Evolutionary conservation across 495 filamentous ascomycete species (phyloP).

Genomic region (Penicillium psychrofluorescens): DNA sequence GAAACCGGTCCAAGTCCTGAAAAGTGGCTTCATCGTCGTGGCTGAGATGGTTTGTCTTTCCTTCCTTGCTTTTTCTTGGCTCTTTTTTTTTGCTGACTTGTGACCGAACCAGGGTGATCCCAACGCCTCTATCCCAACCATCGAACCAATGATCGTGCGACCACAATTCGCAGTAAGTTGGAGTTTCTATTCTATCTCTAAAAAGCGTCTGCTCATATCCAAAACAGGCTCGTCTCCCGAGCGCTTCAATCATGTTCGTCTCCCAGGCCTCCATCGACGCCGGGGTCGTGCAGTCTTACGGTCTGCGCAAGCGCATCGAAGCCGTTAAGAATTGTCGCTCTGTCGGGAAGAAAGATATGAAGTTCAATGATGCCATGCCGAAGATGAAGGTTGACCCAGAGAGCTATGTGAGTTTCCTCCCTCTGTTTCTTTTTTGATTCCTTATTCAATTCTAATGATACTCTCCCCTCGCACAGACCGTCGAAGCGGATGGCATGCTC

Average conservation of each 20-base stretch:
- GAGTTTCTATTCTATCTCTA: neutral
- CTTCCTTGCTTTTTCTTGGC: neutral
- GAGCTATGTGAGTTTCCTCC: constrained; percentile 52
- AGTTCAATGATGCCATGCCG: constrained; percentile 81
- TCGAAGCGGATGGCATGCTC: constrained; percentile 77
- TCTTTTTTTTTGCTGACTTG: constrained; percentile 4
- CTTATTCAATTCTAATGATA: neutral
- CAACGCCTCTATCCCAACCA: constrained; percentile 85
- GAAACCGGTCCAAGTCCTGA: constrained; percentile 77
- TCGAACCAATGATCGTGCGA: constrained; percentile 79
- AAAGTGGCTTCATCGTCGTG: constrained; percentile 82
- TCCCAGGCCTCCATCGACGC: constrained; percentile 60
- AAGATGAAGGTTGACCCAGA: constrained; percentile 94
- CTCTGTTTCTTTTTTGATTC: neutral
- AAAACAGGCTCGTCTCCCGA: constrained; percentile 52
- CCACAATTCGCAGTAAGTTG: constrained; percentile 75
- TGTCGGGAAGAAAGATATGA: constrained; percentile 89
- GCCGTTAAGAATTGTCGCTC: constrained; percentile 71
- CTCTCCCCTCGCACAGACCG: constrained; percentile 28
- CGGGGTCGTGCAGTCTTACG: constrained; percentile 62
- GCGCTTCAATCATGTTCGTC: constrained; percentile 75
- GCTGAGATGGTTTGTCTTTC: constrained; percentile 66
- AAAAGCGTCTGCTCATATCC: neutral
- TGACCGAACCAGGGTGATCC: constrained; percentile 64
- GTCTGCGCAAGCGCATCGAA: constrained; percentile 73